Conservation (phyloP, 163 green algal genomes). For the Chloroidium sp. region DNA sequence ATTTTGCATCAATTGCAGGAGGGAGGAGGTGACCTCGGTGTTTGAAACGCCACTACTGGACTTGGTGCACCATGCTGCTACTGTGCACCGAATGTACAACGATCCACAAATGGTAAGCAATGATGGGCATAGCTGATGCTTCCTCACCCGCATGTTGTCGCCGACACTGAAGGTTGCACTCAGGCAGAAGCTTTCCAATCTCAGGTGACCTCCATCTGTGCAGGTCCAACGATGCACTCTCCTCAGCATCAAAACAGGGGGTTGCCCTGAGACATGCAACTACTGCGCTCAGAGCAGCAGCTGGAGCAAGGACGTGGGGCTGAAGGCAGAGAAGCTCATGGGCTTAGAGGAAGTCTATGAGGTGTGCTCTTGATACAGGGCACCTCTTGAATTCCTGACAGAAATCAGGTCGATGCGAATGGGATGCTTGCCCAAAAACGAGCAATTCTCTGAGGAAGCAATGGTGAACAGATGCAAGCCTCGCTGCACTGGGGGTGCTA, state of each 20-base stretch:
- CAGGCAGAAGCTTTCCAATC: background rate
- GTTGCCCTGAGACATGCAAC: constrained; percentile 95
- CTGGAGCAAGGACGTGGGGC: constrained; percentile 72
- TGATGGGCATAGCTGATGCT: too few species aligned
- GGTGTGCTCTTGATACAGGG: constrained; percentile 20
- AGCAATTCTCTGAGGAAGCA: too few species aligned
- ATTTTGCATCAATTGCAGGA: constrained; percentile 34
- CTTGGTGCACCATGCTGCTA: constrained; percentile 77
- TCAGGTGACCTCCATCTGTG: background rate
- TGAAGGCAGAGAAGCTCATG: constrained; percentile 94
- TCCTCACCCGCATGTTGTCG: background rate
- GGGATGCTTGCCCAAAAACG: too few species aligned
- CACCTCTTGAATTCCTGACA: background rate
- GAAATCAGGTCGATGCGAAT: too few species aligned
- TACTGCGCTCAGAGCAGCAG: constrained; percentile 91
- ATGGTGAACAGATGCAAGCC: too few species aligned
- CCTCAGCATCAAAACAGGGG: constrained; percentile 98
- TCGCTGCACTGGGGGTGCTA: too few species aligned
- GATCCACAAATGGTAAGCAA: constrained; percentile 73
- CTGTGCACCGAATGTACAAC: constrained; percentile 86
- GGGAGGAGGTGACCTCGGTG: constrained; percentile 86
- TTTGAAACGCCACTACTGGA: constrained; percentile 89
- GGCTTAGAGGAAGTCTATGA: constrained; percentile 87
- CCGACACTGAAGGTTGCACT: background rate
- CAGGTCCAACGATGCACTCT: constrained; percentile 97